phyloP scores from a whole-genome alignment of 371 early-diverging fungal species.

The Mucor lusitanicus region DNA sequence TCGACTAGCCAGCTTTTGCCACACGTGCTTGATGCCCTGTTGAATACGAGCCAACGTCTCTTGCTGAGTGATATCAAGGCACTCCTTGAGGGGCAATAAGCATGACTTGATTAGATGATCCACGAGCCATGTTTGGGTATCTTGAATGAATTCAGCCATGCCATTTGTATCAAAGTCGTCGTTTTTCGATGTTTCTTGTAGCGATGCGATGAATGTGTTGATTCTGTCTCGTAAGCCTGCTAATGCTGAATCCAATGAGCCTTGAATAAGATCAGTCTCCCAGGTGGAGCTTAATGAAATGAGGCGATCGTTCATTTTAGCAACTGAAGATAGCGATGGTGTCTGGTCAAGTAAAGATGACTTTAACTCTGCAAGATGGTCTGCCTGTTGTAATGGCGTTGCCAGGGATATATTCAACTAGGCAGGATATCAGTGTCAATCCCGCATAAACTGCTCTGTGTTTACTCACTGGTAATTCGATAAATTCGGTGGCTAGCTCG shows the following conservation, averaged over 20 bases:
- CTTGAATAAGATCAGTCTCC: conserved; percentile 29
- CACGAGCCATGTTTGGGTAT: conserved; percentile 46
- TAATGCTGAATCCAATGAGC: conserved; percentile 17
- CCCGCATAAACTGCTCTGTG: background rate
- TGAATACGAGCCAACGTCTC: conserved; percentile 17
- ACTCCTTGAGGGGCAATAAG: conserved; percentile 38
- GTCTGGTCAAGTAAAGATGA: conserved; percentile 8
- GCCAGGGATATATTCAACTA: conserved; percentile 12
- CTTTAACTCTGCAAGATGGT: conserved; percentile 16
- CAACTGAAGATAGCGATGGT: conserved; percentile 14
- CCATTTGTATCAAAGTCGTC: conserved; percentile 14
- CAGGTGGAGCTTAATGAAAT: conserved; percentile 19
- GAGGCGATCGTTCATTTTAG: conserved; percentile 24
- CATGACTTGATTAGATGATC: conserved; percentile 33
- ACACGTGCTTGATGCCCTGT: conserved; percentile 33
- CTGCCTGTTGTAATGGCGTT: conserved; percentile 17
- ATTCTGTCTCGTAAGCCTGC: conserved; percentile 24
- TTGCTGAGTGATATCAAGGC: conserved; percentile 31
- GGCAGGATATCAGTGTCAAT: background rate
- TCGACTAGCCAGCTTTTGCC: conserved; percentile 35
- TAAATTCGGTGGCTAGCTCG: conserved; percentile 5
- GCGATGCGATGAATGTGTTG: conserved; percentile 5
- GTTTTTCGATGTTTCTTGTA: background rate
- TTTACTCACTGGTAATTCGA: conserved; percentile 24
- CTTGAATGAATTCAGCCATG: conserved; percentile 33